These are phyloP conservation scores for Emergomyces orientalis DNA, from an alignment of 2,329 filamentous ascomycete species.

Conservation along the genomic window DNA sequence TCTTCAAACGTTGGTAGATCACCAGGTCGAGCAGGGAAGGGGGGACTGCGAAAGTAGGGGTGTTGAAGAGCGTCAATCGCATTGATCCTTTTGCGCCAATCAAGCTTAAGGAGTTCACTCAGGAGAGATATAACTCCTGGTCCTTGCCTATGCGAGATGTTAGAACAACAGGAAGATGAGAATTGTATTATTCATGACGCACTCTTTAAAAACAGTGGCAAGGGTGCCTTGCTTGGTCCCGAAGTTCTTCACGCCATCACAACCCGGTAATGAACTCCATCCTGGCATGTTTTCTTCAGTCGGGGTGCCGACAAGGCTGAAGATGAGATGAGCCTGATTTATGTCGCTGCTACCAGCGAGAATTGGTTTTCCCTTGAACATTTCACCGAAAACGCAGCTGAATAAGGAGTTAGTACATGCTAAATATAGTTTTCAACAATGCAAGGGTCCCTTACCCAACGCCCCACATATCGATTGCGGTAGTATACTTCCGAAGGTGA, in stretches of 20 bases:
- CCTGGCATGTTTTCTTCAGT: slow-evolving; percentile 88
- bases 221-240: slow-evolving; percentile 56
- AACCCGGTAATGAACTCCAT: slow-evolving; percentile 74
- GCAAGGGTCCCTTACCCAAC: slow-evolving; percentile 58
- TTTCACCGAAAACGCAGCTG: slow-evolving; percentile 96
- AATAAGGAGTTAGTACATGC: slow-evolving; percentile 20
- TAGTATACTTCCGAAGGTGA: slow-evolving; percentile 84
- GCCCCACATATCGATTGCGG: slow-evolving; percentile 96
- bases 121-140: slow-evolving; percentile 68
- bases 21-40: slow-evolving; percentile 68
- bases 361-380: slow-evolving; percentile 90
- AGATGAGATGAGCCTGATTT: slow-evolving; percentile 88
- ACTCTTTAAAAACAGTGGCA: slow-evolving; percentile 64
- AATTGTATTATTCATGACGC: slow-evolving; percentile 20
- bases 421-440: background rate
- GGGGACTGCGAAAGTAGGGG: slow-evolving; percentile 74
- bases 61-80: slow-evolving; percentile 89
- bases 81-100: slow-evolving; percentile 83
- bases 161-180: slow-evolving; percentile 1
- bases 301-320: slow-evolving; percentile 81
- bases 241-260: slow-evolving; percentile 60
- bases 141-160: slow-evolving; percentile 44
- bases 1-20: slow-evolving; percentile 90
- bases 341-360: slow-evolving; percentile 79
- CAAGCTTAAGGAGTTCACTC: slow-evolving; percentile 71